A percentile compares a stretch with the other conserved stretches of the same genome.
These are phyloP conservation scores for Raddia distichophylla DNA, from an alignment of 176 grass and related monocot species.

Conservation along the genomic window DNA sequence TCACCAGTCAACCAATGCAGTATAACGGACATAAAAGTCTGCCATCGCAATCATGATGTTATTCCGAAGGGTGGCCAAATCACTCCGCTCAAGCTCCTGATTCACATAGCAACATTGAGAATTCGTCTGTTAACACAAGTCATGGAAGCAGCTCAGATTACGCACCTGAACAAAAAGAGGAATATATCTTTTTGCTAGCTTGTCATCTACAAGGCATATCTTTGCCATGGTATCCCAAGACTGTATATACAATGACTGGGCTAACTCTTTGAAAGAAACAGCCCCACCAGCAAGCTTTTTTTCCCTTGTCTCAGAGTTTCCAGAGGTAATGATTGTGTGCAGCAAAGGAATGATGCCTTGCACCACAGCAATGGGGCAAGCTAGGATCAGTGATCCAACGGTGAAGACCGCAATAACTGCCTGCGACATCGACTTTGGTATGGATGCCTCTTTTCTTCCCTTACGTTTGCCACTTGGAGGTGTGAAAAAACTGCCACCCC, in stretches of 20 bases:
- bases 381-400: slow-evolving; percentile 82
- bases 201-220: slow-evolving; percentile 89
- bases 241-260: slow-evolving; percentile 82
- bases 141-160: slow-evolving; percentile 12
- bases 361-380: slow-evolving; percentile 70
- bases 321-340: slow-evolving; percentile 88
- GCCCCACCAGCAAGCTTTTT: slow-evolving; percentile 61
- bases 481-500: slow-evolving; percentile 52
- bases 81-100: slow-evolving; percentile 93
- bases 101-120: slow-evolving; percentile 45
- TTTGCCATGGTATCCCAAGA: slow-evolving; percentile 94
- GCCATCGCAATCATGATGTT: slow-evolving; percentile 94
- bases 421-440: slow-evolving; percentile 49
- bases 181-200: slow-evolving; percentile 88
- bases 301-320: slow-evolving; percentile 62
- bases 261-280: slow-evolving; percentile 76
- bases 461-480: slow-evolving; percentile 62
- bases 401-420: slow-evolving; percentile 84
- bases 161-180: slow-evolving; percentile 95
- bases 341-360: slow-evolving; percentile 69
- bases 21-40: slow-evolving; percentile 96
- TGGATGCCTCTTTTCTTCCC: slow-evolving; percentile 48
- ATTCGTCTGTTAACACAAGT: slow-evolving; percentile 35
- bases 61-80: slow-evolving; percentile 81
- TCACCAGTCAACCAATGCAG: slow-evolving; percentile 90